These are phyloP conservation scores for Nadsonia fulvescens DNA, from an alignment of 805 yeast genomes.

Conservation along the genomic window DNA sequence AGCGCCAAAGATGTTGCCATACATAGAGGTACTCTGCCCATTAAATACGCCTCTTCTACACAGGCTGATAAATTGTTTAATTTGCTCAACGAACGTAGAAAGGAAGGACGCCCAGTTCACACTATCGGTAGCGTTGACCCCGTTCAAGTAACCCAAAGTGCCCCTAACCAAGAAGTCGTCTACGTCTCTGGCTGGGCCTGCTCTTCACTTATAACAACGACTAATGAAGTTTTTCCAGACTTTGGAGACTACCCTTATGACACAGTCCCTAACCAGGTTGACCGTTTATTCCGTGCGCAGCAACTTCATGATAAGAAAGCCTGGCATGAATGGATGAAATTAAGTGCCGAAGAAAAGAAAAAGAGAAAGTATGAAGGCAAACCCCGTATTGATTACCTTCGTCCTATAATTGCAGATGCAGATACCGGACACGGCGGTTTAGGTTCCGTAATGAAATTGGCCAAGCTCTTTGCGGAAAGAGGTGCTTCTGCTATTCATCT, in stretches of 20 bases:
- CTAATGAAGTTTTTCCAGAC: slow-evolving; percentile 48
- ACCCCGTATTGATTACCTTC: slow-evolving; percentile 29
- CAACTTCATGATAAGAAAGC: slow-evolving; percentile 36
- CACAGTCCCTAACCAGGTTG: slow-evolving; percentile 52
- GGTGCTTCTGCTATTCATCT: slow-evolving; percentile 53
- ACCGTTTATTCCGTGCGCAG: slow-evolving; percentile 40
- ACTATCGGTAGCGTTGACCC: slow-evolving; percentile 49
- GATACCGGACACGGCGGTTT: slow-evolving; percentile 53
- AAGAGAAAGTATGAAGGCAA: slow-evolving; percentile 12
- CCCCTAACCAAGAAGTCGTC: slow-evolving; percentile 31
- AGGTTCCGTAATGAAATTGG: slow-evolving; percentile 44
- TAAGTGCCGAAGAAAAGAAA: slow-evolving; percentile 13
- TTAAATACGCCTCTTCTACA: slow-evolving; percentile 26
- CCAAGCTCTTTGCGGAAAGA: slow-evolving; percentile 45
- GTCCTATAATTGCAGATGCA: slow-evolving; percentile 49
- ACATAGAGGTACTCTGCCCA: slow-evolving; percentile 31
- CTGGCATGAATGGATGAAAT: slow-evolving; percentile 23
- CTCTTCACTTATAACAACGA: slow-evolving; percentile 36
- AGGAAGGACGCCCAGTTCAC: slow-evolving; percentile 29
- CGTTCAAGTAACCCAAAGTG: slow-evolving; percentile 40
- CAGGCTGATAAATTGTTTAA: slow-evolving; percentile 37
- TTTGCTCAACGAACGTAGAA: slow-evolving; percentile 24
- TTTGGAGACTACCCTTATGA: slow-evolving; percentile 55
- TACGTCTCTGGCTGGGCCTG: slow-evolving; percentile 50
- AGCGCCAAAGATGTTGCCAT: slow-evolving; percentile 32